These are phyloP conservation scores for Lepidium campestre DNA, from an alignment of 441 rosid species.

Conservation along the genomic window DNA sequence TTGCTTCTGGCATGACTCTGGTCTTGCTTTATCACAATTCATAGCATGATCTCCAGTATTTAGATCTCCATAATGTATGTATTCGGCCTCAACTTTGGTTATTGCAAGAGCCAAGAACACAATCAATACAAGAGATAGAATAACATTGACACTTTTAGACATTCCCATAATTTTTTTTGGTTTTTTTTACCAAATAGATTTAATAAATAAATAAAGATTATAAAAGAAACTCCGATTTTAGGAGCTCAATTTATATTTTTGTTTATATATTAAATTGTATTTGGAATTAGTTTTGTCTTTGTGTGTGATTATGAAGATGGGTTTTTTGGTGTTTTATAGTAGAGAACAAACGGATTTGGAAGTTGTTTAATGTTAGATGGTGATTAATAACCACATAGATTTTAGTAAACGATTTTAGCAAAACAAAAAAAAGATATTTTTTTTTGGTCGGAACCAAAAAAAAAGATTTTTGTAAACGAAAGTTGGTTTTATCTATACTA, in stretches of 20 bases:
- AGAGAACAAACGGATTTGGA: neutral
- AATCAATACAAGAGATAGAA: neutral
- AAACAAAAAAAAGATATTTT: no score
- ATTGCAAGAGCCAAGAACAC: slow-evolving; percentile 12
- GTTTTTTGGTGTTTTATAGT: slow-evolving; percentile 7
- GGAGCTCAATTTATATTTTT: neutral
- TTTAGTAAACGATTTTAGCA: slow-evolving; percentile 2
- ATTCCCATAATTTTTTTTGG: slow-evolving; percentile 7
- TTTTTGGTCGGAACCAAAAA: no score
- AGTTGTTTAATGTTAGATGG: neutral
- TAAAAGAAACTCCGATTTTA: neutral
- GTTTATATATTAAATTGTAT: neutral
- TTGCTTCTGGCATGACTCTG: neutral
- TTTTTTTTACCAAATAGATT: neutral
- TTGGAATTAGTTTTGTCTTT: neutral
- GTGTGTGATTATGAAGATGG: neutral
- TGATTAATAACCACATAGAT: neutral
- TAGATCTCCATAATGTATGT: neutral
- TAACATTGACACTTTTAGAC: slow-evolving; percentile 2
- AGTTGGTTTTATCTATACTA: no score
- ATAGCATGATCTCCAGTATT: neutral
- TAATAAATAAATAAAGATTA: neutral
- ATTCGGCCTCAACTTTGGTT: neutral
- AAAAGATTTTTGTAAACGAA: no score
- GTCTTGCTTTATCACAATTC: neutral